Evolutionary conservation across 2,329 filamentous ascomycete genomes (phyloP), one percentile per base, ranked within the genome.

Genomic region (Zarea fungicola): DNA sequence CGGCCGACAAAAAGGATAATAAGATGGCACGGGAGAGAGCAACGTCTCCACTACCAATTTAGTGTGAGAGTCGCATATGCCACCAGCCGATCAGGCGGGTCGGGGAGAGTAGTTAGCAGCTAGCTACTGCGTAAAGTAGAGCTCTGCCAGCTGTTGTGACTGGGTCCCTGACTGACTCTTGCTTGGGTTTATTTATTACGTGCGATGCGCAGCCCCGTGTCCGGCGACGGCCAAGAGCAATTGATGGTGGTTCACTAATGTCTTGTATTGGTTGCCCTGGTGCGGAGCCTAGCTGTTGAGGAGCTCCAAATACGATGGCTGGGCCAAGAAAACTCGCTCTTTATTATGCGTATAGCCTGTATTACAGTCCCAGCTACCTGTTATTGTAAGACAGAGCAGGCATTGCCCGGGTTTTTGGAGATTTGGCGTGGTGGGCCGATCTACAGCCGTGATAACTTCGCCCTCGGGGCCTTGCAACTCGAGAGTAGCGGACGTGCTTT

Each of bases 11-110:
- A 19, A 19, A 40, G 22, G n/a, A n/a, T n/a, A n/a, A n/a, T n/a
- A n/a, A n/a, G n/a, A n/a, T n/a, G n/a, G n/a, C n/a, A n/a, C n/a
- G n/a, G n/a, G n/a, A n/a, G n/a, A 26, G 23, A 18, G 25, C 31
- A 32, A 6, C 45, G 46, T 39, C 44, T 34, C 29, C 56, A 44
- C 40, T 36, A 46, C 49, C 52, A 58, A 55, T 59, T 54, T 56
- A 50, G 48, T 48, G 55, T 46, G 8, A 55, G 54, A 54, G 52
- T 55, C 50, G 50, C n/a, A 52, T 42, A 55, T 55, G 56, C 53
- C 39, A 44, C 48, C 53, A 54, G 54, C 54, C 56, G 54, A 58
- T 58, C 54, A 56, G 42, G 53, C 50, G 49, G 41, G 48, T 47
- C 54, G 47, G 53, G 23, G 9, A 46, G 16, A 45, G 31, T 45